Conservation (phyloP, 345 rosid genomes). For the Salix purpurea region DNA sequence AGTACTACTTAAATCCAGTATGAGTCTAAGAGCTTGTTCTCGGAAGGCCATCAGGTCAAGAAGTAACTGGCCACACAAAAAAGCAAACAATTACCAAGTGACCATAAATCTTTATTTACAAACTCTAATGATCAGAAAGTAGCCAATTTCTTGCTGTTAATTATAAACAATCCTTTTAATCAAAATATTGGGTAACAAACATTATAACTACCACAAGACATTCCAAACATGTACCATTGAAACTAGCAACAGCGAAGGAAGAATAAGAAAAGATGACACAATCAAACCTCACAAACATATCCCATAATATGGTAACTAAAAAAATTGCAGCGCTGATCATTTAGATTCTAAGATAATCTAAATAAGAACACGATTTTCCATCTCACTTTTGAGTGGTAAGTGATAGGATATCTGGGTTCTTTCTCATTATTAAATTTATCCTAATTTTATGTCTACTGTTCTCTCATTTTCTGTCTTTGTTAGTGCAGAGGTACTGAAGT, state of each 20-base stretch:
- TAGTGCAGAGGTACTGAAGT: background rate
- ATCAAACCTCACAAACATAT: background rate
- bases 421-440: too few species aligned
- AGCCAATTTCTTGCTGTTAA: background rate
- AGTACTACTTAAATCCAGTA: slow-evolving; percentile 96
- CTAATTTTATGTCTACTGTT: background rate
- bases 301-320: background rate
- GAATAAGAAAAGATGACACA: background rate
- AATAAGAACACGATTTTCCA: background rate
- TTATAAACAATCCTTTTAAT: background rate
- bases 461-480: background rate
- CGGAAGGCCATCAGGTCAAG: slow-evolving; percentile 96
- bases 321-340: background rate
- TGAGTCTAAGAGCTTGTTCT: slow-evolving; percentile 92
- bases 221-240: background rate
- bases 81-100: slow-evolving; percentile 21
- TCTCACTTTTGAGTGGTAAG: background rate
- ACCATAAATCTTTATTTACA: background rate
- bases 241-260: background rate
- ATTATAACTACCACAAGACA: background rate
- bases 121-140: background rate
- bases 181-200: background rate
- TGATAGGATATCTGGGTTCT: background rate
- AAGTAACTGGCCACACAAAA: slow-evolving; percentile 68
- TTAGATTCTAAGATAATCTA: background rate